Percentiles rank a stretch among this genome's conserved stretches.
Conservation (phyloP, 768 basidiomycete genomes). For the Boletus barrowsii region DNA sequence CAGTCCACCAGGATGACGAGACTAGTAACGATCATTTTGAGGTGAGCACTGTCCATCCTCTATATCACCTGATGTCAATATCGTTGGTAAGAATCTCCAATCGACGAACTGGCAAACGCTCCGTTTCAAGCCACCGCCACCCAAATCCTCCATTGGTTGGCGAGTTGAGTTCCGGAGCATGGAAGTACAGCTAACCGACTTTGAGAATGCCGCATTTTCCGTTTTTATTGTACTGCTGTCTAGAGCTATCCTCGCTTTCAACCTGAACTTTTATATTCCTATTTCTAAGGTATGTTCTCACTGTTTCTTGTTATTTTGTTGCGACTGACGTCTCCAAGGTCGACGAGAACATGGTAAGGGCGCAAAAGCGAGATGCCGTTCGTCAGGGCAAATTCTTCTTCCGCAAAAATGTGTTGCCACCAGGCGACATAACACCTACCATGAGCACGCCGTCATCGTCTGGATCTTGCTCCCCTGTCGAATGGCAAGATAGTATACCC, state of each 20-base stretch:
- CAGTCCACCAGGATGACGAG: conserved; percentile 86
- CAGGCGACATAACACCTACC: conserved; percentile 35
- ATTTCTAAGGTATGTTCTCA: conserved; percentile 76
- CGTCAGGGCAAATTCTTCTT: conserved; percentile 80
- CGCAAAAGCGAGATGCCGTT: conserved; percentile 81
- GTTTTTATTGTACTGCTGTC: conserved; percentile 94
- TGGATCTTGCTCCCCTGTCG: conserved; percentile 35
- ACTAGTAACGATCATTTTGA: conserved; percentile 94
- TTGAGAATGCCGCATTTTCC: conserved; percentile 96
- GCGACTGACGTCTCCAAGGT: conserved; percentile 51
- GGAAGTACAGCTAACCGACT: conserved; percentile 99
- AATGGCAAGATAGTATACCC: conserved; percentile 30
- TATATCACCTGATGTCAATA: not conserved
- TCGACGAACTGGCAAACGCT: conserved; percentile 99
- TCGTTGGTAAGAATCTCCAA: conserved; percentile 76
- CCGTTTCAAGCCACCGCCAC: conserved; percentile 97
- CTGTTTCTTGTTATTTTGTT: not conserved
- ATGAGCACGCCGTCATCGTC: conserved; percentile 49
- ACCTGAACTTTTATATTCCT: conserved; percentile 93
- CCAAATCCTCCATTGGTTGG: conserved; percentile 93
- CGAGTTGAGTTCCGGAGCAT: conserved; percentile 97
- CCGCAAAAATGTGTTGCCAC: conserved; percentile 78
- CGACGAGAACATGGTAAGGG: conserved; percentile 92
- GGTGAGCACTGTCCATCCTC: conserved; percentile 39
- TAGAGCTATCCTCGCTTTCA: conserved; percentile 87